Evolutionary conservation across 139 green algal species (phyloP), one percentile per base, ranked within the genome.

Genomic region (Penium margaritaceum): DNA sequence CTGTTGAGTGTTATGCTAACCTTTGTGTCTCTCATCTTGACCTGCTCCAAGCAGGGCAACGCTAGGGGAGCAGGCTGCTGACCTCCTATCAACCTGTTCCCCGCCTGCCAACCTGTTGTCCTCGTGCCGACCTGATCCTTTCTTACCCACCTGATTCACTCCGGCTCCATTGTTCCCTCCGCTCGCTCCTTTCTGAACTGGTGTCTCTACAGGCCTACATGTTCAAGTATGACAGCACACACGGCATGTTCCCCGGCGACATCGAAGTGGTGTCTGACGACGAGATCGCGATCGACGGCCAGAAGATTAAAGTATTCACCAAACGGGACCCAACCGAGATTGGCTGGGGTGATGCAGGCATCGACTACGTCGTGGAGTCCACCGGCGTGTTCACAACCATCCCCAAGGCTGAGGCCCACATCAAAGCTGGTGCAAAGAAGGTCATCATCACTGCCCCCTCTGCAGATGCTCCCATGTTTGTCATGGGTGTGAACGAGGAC

Each of bases 381-480:
- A 97, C 93, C 1, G 93, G 93, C 67, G 91, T 78, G 4, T 78
- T 78, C 63, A 78, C 70, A 21, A 63, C 61, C 53, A 61, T 66
- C 5, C 32, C 5, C 4, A 78, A 78, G 39, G 70, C 70, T 15
- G 60, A 60, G 12, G 70, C 70, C 33, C 70, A 78, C 17, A 7
- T 78, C 5, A 76, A 76, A 55, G 68, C 46, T 55, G 94, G 94
- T 69, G 94, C 94, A 85, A 95, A 96, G 90, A 98, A 94, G 81
- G 91, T 98, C 4, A 81, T 97, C 83, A 96, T 97, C 85, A 90
- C 87, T 19, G 93, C 93, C 0, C 93, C 93, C 53, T 91, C 88
- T 7, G 81, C 84, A 53, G 91, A 96, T 81, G 77, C 91, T 1
- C 90, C 91, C 68, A 98, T 96, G 91, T 96, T 84, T 84, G 83